Percentiles rank a stretch among this genome's conserved stretches.
phyloP scores from a whole-genome alignment of 1,284 basidiomycete species.

The Cutaneotrichosporon cavernicola region DNA sequence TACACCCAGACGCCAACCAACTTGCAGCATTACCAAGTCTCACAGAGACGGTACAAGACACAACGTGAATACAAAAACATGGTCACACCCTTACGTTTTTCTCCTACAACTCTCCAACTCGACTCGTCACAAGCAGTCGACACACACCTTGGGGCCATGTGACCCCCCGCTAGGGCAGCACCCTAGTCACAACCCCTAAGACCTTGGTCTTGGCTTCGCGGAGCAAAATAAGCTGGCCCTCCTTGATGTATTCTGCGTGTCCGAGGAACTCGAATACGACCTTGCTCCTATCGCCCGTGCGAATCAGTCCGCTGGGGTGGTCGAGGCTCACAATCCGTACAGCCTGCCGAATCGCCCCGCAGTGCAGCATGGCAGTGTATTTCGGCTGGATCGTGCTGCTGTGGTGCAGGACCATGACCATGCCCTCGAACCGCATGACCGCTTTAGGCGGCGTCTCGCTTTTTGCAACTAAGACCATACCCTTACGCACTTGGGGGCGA shows the following conservation, averaged over 20 bases:
- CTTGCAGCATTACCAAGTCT: no score
- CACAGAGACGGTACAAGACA: no score
- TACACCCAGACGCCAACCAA: no score
- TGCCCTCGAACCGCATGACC: conserved; percentile 44
- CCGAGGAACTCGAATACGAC: conserved; percentile 81
- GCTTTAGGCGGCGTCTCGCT: conserved; percentile 70
- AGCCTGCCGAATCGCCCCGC: conserved; percentile 63
- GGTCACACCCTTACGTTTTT: no score
- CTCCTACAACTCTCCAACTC: no score
- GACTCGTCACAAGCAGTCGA: no score
- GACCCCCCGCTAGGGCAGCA: conserved; percentile 28
- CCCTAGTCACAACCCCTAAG: conserved; percentile 46
- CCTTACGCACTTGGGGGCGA: conserved; percentile 80
- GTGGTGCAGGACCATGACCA: conserved; percentile 61
- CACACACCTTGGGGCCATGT: no score
- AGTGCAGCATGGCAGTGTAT: conserved; percentile 65
- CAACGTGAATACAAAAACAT: no score
- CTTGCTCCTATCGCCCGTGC: conserved; percentile 85
- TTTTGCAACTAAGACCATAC: conserved; percentile 85
- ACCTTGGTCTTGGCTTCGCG: conserved; percentile 92
- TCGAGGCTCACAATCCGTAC: conserved; percentile 86
- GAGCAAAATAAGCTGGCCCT: conserved; percentile 86
- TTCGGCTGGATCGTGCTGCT: conserved; percentile 87
- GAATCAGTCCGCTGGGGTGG: conserved; percentile 76
- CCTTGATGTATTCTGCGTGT: conserved; percentile 84